Conservation (phyloP, 2,329 filamentous ascomycete species). For the Stenocarpella maydis region DNA sequence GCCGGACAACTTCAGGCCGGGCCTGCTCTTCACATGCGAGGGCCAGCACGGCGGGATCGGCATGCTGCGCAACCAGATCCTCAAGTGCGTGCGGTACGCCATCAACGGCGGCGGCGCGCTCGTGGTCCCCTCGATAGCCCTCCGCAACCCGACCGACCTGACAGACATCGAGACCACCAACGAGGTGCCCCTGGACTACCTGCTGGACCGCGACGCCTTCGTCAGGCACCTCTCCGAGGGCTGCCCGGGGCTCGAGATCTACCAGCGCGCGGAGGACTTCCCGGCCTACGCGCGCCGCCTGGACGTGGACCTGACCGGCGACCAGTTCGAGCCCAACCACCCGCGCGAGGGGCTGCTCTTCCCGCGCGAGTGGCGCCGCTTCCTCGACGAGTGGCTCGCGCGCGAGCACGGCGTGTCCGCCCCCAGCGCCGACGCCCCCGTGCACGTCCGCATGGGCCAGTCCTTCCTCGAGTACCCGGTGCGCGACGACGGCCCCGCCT, state of each 20-base stretch:
- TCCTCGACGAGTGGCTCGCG: slow-evolving; percentile 43
- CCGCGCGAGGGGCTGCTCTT: slow-evolving; percentile 39
- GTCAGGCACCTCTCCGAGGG: slow-evolving; percentile 39
- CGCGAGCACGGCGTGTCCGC: slow-evolving; percentile 38
- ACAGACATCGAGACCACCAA: slow-evolving; percentile 43
- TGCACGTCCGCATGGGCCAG: slow-evolving; percentile 44
- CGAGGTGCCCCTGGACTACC: slow-evolving; percentile 43
- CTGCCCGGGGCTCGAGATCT: slow-evolving; percentile 43
- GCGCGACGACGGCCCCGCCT: slow-evolving; percentile 45
- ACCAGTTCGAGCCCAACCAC: slow-evolving; percentile 45
- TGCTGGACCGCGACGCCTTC: slow-evolving; percentile 43
- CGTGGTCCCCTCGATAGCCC: slow-evolving; percentile 48
- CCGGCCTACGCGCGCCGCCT: slow-evolving; percentile 39
- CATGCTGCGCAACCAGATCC: slow-evolving; percentile 51
- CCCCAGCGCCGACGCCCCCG: slow-evolving; percentile 33
- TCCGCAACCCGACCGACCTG: slow-evolving; percentile 45
- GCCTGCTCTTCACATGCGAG: slow-evolving; percentile 50
- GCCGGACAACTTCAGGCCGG: slow-evolving; percentile 43
- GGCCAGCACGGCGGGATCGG: slow-evolving; percentile 50
- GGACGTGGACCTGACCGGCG: slow-evolving; percentile 40
- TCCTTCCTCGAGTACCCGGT: slow-evolving; percentile 50
- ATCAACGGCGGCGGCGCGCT: slow-evolving; percentile 48
- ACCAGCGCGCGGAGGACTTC: slow-evolving; percentile 42
- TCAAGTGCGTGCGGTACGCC: slow-evolving; percentile 51
- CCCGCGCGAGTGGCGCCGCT: slow-evolving; percentile 41